phyloP scores from a whole-genome alignment of 208 protist species.

The Zelonia costaricensis region DNA sequence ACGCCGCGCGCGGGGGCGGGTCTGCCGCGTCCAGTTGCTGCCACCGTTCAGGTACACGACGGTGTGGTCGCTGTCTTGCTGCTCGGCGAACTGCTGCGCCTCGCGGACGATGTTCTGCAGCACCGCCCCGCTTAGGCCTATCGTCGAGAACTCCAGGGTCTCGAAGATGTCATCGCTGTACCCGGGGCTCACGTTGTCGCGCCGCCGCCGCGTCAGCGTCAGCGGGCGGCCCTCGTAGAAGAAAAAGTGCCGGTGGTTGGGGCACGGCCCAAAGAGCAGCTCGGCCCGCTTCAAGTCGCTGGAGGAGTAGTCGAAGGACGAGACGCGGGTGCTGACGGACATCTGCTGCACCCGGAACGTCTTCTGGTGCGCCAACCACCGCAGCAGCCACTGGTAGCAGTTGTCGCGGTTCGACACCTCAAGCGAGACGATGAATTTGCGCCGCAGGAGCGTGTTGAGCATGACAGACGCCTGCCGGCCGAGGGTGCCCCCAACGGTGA shows the following conservation, averaged over 20 bases:
- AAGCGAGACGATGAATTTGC: slow-evolving; percentile 82
- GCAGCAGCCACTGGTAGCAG: slow-evolving; percentile 86
- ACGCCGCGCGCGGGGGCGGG: slow-evolving; percentile 69
- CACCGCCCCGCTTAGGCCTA: slow-evolving; percentile 48
- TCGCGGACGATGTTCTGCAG: slow-evolving; percentile 78
- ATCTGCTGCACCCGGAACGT: slow-evolving; percentile 79
- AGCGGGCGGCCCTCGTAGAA: slow-evolving; percentile 73
- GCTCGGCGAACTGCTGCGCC: slow-evolving; percentile 56
- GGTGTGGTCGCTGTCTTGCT: slow-evolving; percentile 79
- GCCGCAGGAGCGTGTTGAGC: slow-evolving; percentile 43
- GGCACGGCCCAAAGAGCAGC: slow-evolving; percentile 74
- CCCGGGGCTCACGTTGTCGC: slow-evolving; percentile 49
- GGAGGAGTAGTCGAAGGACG: slow-evolving; percentile 49
- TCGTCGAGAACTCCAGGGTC: slow-evolving; percentile 73
- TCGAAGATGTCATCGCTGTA: slow-evolving; percentile 85
- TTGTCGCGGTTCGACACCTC: slow-evolving; percentile 82
- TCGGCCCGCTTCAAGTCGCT: slow-evolving; percentile 65
- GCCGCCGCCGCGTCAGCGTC: slow-evolving; percentile 72
- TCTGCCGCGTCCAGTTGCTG: slow-evolving; percentile 71
- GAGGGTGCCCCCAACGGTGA: slow-evolving; percentile 71
- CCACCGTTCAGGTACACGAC: slow-evolving; percentile 84
- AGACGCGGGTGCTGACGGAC: slow-evolving; percentile 64
- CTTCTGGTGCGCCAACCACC: slow-evolving; percentile 72
- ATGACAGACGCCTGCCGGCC: slow-evolving; percentile 40
- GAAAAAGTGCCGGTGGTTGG: slow-evolving; percentile 83